These are phyloP conservation scores for Lecanosticta acicola DNA, from an alignment of 2,329 filamentous ascomycete genomes.

Conservation along the genomic window DNA sequence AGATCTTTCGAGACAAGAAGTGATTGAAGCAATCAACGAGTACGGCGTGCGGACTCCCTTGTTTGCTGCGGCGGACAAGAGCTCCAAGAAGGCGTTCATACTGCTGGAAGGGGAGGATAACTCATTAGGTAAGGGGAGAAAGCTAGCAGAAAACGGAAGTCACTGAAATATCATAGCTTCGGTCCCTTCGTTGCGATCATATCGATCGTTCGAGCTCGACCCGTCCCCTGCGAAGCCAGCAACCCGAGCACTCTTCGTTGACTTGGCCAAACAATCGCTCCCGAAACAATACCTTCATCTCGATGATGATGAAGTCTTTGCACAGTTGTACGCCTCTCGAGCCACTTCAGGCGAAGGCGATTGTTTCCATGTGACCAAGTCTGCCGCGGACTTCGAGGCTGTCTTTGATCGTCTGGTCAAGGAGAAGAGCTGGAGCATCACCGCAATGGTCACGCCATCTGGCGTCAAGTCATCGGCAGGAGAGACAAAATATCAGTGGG, in stretches of 20 bases:
- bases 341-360: conserved; percentile 10
- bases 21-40: conserved; percentile 43
- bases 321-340: conserved; percentile 3
- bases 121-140: conserved; percentile 13
- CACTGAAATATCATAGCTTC: conserved; percentile 8
- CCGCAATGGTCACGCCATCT: conserved; percentile 20
- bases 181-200: conserved; percentile 10
- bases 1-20: conserved; percentile 36
- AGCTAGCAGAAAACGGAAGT: neutral
- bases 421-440: conserved; percentile 18
- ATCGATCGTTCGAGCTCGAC: conserved; percentile 24
- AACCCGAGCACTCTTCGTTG: conserved; percentile 25
- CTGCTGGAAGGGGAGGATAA: conserved; percentile 24
- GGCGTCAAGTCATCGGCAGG: conserved; percentile 11
- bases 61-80: conserved; percentile 29
- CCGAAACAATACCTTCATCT: conserved; percentile 8
- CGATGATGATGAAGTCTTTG: conserved; percentile 13
- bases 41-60: conserved; percentile 40
- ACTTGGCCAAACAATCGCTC: conserved; percentile 26
- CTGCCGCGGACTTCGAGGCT: conserved; percentile 14
- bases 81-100: conserved; percentile 20
- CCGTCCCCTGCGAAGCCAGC: conserved; percentile 21
- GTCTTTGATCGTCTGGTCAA: conserved; percentile 12
- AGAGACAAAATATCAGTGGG: conserved; percentile 26
- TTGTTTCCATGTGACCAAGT: conserved; percentile 17